These are phyloP conservation scores for Xylariaceae sp. DNA, from an alignment of 2,329 filamentous ascomycete genomes.

Conservation along the genomic window DNA sequence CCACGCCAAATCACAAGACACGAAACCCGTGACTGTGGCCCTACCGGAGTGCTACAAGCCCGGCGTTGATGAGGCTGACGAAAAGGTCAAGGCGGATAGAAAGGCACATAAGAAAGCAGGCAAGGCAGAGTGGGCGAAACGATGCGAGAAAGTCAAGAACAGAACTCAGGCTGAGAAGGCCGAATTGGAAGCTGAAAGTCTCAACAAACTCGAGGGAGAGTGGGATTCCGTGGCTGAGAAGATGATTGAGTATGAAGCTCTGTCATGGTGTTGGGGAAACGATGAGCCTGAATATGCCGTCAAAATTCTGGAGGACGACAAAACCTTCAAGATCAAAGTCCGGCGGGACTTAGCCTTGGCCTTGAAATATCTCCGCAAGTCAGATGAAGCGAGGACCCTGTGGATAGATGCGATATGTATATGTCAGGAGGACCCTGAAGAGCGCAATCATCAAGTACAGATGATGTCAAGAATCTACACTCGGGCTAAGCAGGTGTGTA, in stretches of 20 bases:
- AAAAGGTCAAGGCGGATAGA: background rate
- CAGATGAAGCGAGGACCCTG: background rate
- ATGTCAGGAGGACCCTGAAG: slow-evolving; percentile 1
- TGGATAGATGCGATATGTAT: slow-evolving; percentile 9
- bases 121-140: background rate
- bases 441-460: slow-evolving; percentile 3
- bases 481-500: background rate
- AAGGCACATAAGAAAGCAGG: background rate
- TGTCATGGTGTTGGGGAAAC: background rate
- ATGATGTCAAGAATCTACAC: slow-evolving; percentile 6
- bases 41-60: background rate
- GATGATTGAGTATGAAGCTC: background rate
- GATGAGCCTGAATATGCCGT: background rate
- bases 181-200: background rate
- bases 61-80: background rate
- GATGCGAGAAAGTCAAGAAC: background rate
- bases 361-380: slow-evolving; percentile 3
- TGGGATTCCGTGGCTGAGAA: background rate
- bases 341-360: slow-evolving; percentile 1
- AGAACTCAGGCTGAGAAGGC: background rate
- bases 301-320: background rate
- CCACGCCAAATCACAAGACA: background rate
- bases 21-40: background rate
- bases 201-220: background rate
- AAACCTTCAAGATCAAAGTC: background rate